A percentile compares a stretch with the other conserved stretches of the same genome.
phyloP scores from a whole-genome alignment of 2,329 filamentous ascomycete genomes.

The Arthrobotrys megalospora region DNA sequence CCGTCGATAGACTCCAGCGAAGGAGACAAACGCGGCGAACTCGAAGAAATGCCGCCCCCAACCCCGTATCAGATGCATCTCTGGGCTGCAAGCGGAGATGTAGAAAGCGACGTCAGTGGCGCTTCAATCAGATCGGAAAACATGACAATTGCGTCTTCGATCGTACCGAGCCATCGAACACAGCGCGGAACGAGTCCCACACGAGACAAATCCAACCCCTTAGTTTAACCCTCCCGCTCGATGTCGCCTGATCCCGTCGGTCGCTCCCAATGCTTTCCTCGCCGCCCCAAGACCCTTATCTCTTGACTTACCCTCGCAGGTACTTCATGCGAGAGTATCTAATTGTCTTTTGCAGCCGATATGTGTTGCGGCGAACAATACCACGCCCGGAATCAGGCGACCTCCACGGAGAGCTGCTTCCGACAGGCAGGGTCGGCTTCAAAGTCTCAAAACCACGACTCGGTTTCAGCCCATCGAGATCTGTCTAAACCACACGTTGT shows the following conservation, averaged over 20 bases:
- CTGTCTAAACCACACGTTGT: slow-evolving; percentile 21
- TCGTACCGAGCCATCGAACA: slow-evolving; percentile 15
- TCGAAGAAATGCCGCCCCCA: slow-evolving; percentile 4
- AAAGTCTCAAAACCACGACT: slow-evolving; percentile 6
- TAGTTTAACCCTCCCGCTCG: background rate
- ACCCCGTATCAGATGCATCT: slow-evolving; percentile 14
- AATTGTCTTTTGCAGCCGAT: too few species aligned
- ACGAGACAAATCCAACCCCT: slow-evolving; percentile 28
- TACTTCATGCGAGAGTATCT: background rate
- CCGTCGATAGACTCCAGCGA: slow-evolving; percentile 20
- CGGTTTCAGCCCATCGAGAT: slow-evolving; percentile 28
- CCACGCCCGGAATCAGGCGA: slow-evolving; percentile 58
- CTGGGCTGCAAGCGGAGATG: slow-evolving; percentile 3
- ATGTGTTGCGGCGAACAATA: slow-evolving; percentile 41
- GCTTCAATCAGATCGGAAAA: slow-evolving; percentile 27
- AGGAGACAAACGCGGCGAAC: slow-evolving; percentile 10
- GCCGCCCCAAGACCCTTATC: background rate
- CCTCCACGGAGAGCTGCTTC: slow-evolving; percentile 41
- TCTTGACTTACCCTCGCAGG: background rate
- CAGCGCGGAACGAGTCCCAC: slow-evolving; percentile 12
- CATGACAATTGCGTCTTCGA: slow-evolving; percentile 24
- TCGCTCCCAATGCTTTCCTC: background rate
- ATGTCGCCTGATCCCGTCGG: slow-evolving; percentile 17
- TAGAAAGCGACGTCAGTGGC: slow-evolving; percentile 16
- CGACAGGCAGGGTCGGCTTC: slow-evolving; percentile 17